Evolutionary conservation across 257 asterid genomes (phyloP).

Genomic region (Nicotiana sylvestris): DNA sequence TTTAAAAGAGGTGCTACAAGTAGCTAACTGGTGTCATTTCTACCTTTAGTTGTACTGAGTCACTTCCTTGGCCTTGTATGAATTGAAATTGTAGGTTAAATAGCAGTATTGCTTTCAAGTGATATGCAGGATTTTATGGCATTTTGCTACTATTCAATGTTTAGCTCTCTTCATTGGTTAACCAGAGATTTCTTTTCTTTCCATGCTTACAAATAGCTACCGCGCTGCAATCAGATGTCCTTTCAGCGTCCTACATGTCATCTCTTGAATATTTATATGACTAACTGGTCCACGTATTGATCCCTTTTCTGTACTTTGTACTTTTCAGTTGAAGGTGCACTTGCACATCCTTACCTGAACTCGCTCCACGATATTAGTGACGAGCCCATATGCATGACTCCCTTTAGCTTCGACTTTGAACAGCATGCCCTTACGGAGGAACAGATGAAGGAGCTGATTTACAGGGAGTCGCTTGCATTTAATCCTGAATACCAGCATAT

Average conservation of each 20-base stretch:
- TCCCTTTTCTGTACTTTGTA: background rate
- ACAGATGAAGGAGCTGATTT: conserved; percentile 96
- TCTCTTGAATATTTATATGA: background rate
- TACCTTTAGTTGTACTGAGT: background rate
- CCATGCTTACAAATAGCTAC: background rate
- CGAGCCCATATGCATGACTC: conserved; percentile 74
- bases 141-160: background rate
- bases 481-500: conserved; percentile 80
- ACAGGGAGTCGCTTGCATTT: conserved; percentile 83
- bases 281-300: background rate
- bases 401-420: conserved; percentile 92
- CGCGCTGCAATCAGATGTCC: background rate
- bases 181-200: background rate
- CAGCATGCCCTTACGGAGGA: conserved; percentile 91
- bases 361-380: conserved; percentile 97
- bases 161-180: background rate
- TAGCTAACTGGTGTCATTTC: too few relatives aligned
- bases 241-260: background rate
- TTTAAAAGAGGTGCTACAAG: too few relatives aligned
- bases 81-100: background rate
- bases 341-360: conserved; percentile 86
- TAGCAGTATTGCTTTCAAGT: background rate
- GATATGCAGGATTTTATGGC: background rate
- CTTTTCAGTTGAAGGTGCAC: conserved; percentile 77
- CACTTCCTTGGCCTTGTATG: background rate